A percentile compares a stretch with the other conserved stretches of the same genome.
These are phyloP conservation scores for Erysimum cheiranthoides DNA, from an alignment of 345 rosid genomes.

Conservation along the genomic window DNA sequence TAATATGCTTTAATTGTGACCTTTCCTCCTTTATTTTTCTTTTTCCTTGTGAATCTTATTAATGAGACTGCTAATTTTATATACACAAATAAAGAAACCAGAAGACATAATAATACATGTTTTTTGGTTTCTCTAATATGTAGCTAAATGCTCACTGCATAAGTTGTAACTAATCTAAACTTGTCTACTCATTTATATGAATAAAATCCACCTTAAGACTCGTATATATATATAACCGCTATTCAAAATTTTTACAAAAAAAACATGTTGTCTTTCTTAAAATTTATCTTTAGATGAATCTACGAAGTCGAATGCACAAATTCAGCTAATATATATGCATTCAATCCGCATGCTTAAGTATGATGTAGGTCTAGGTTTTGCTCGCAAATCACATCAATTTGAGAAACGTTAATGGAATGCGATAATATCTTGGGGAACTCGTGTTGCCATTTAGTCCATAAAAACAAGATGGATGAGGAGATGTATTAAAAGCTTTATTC, in stretches of 20 bases:
- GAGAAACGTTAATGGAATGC: slow-evolving; percentile 18
- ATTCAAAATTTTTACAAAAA: background rate
- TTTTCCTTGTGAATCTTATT: slow-evolving; percentile 28
- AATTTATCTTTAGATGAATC: background rate
- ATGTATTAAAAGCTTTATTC: slow-evolving; percentile 23
- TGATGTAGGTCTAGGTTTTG: background rate
- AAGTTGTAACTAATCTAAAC: slow-evolving; percentile 43
- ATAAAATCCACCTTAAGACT: slow-evolving; percentile 13
- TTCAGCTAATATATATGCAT: background rate
- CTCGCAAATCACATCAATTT: slow-evolving; percentile 30
- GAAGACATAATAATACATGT: slow-evolving; percentile 29
- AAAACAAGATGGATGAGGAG: slow-evolving; percentile 21
- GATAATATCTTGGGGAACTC: slow-evolving; percentile 1
- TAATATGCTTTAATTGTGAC: slow-evolving; percentile 42
- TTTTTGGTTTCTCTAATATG: slow-evolving; percentile 33
- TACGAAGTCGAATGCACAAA: background rate
- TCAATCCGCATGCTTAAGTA: background rate
- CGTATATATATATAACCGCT: background rate
- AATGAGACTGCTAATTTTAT: slow-evolving; percentile 40
- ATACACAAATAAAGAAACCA: slow-evolving; percentile 37
- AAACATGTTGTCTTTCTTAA: background rate
- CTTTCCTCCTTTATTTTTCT: background rate
- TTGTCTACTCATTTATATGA: slow-evolving; percentile 29
- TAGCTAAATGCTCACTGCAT: slow-evolving; percentile 35
- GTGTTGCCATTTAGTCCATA: slow-evolving; percentile 36